Evolutionary conservation across 176 grass and related monocot species (phyloP), one percentile per base, ranked within the genome.

Genomic region (Oryza meridionalis): DNA sequence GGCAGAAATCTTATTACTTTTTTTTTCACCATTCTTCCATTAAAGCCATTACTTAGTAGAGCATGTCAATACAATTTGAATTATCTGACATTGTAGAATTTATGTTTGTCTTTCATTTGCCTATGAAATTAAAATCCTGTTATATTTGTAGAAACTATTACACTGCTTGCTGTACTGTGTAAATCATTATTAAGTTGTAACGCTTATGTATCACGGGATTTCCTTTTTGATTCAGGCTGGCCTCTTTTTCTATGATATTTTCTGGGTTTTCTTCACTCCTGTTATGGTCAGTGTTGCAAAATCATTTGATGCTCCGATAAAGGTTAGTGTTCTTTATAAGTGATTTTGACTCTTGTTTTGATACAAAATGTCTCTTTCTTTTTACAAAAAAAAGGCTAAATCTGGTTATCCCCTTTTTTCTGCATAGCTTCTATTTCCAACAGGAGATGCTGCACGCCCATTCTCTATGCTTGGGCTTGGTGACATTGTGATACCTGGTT

Each of bases 281-380:
- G 95, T 98, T 65, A 98, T 98, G 92, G 90, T 93, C 85, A 98
- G 92, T 82, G 95, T 94, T 86, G 95, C 95, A 73, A 98, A 95
- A 91, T 98, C 95, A 49, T 98, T 98, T 91, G 92, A 98, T 90
- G 95, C 95, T 76, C 95, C 95, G 1, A 98, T 98, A 84, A 98
- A 98, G 95, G 92, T 95, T 50, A 40, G 77, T 73, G n/a, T 31
- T 77, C 50, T 80, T 13, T 9, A 5, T 61, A 4, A 47, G 15
- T 78, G 16, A 27, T 75, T 24, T 67, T 47, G 15, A 19, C 7
- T 61, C 4, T 53, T 44, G 73, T 66, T 79, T 61, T 70, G 43
- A 43, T 24, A 35, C 51, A 37, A 49, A 49, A 58, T 4, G 0
- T 9, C 14, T 21, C 65, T 62, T 62, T 31, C 29, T 19, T 70